A percentile compares a stretch with the other conserved stretches of the same genome.
Conservation (phyloP, 169 alveolate genomes). For the Cryptosporidium muris region DNA sequence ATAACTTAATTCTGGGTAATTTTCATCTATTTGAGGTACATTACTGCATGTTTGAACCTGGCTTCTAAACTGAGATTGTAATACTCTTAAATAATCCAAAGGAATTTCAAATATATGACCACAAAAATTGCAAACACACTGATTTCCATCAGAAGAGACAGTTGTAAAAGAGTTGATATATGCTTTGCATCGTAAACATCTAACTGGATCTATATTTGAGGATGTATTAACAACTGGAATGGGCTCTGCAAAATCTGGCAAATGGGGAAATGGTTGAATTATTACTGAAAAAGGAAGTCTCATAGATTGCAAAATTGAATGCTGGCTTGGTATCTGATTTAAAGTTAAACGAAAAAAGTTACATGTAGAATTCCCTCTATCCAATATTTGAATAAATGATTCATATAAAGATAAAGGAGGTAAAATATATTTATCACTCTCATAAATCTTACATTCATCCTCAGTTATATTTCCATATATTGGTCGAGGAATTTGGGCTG, state of each 20-base stretch:
- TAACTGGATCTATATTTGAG: constrained; percentile 63
- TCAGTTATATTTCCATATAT: constrained; percentile 48
- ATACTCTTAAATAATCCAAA: constrained; percentile 40
- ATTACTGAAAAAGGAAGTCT: constrained; percentile 64
- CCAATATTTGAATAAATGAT: constrained; percentile 19
- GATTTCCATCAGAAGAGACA: constrained; percentile 73
- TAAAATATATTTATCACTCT: constrained; percentile 54
- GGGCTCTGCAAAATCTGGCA: constrained; percentile 40
- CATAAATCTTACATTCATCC: constrained; percentile 43
- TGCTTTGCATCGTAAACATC: constrained; percentile 75
- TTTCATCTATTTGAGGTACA: constrained; percentile 14
- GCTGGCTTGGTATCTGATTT: constrained; percentile 67
- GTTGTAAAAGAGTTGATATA: constrained; percentile 76
- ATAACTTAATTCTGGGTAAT: constrained; percentile 63
- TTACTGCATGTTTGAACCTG: constrained; percentile 5
- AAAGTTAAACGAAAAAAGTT: constrained; percentile 38
- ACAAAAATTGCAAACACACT: constrained; percentile 77
- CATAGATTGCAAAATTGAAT: constrained; percentile 63
- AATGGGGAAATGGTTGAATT: constrained; percentile 54
- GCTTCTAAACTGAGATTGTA: constrained; percentile 46
- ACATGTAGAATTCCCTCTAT: constrained; percentile 66
- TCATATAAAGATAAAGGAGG: constrained; percentile 46
- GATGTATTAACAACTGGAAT: constrained; percentile 62
- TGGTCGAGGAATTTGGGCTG: constrained; percentile 69
- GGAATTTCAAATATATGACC: constrained; percentile 73